Conservation (phyloP, 2,329 filamentous ascomycete genomes). For the Acrocalymma vagum region DNA sequence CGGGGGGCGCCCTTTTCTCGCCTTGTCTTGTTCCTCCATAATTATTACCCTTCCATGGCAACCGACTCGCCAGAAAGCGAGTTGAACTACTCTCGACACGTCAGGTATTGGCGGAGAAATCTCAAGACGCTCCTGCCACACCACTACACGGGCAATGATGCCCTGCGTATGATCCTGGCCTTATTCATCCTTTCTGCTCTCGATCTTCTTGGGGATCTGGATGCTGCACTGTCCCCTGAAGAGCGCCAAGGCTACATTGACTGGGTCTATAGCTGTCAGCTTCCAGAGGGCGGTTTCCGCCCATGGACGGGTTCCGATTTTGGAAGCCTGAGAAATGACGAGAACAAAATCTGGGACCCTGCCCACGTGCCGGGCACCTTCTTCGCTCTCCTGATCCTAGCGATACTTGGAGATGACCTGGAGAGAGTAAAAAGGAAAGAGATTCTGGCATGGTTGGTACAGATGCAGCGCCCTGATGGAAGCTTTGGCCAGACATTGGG, state of each 20-base stretch:
- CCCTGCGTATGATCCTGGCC: constrained; percentile 86
- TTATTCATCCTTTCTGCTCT: constrained; percentile 90
- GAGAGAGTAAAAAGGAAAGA: constrained; percentile 70
- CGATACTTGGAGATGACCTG: constrained; percentile 69
- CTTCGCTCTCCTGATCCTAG: constrained; percentile 82
- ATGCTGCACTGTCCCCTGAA: constrained; percentile 60
- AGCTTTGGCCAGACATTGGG: constrained; percentile 88
- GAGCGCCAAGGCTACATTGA: constrained; percentile 67
- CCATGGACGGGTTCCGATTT: constrained; percentile 78
- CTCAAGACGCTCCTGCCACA: constrained; percentile 81
- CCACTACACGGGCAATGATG: constrained; percentile 87
- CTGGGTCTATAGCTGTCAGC: constrained; percentile 89
- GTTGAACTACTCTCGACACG: constrained; percentile 62
- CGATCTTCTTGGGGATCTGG: constrained; percentile 76
- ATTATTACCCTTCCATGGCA: constrained; percentile 32
- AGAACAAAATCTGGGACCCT: constrained; percentile 71
- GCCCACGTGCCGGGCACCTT: constrained; percentile 88
- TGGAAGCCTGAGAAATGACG: constrained; percentile 55
- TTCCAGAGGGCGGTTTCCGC: constrained; percentile 86
- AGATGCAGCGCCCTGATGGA: constrained; percentile 81
- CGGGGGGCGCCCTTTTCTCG: too few relatives aligned
- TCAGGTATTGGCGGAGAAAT: constrained; percentile 93
- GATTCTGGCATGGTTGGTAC: constrained; percentile 77
- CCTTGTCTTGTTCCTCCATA: too few relatives aligned
- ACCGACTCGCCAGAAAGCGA: constrained; percentile 24